Evolutionary conservation across 306 rosid genomes (phyloP).

Genomic region (Trichosanthes cucumerina): DNA sequence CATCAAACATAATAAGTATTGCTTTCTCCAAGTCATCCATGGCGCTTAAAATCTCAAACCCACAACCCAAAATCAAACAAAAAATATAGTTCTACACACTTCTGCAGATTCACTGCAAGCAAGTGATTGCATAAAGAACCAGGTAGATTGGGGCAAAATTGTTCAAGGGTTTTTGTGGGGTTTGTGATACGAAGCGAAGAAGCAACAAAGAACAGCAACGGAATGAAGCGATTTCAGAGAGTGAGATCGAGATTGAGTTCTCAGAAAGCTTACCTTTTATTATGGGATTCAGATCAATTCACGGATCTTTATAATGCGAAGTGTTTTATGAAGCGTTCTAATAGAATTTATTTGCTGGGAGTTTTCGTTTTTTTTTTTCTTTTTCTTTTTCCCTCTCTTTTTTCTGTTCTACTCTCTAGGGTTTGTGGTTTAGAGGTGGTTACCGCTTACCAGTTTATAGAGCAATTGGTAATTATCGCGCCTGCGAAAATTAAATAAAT

Average conservation of each 20-base stretch:
- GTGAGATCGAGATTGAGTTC: conserved; percentile 2
- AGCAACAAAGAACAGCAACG: background rate
- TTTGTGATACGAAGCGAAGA: background rate
- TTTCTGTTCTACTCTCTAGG: conserved; percentile 1
- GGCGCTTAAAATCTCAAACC: background rate
- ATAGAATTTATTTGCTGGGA: conserved; percentile 8
- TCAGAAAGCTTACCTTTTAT: conserved; percentile 25
- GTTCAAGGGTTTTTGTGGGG: conserved; percentile 3
- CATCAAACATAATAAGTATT: conserved; percentile 72
- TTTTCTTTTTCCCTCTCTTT: background rate
- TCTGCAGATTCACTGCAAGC: conserved; percentile 13
- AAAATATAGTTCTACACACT: background rate
- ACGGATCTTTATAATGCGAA: conserved; percentile 16
- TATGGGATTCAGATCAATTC: conserved; percentile 26
- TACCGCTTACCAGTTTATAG: background rate
- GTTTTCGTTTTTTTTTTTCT: background rate
- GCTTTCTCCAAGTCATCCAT: conserved; percentile 95
- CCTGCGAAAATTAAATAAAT: background rate
- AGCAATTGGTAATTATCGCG: background rate
- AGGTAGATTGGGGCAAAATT: background rate
- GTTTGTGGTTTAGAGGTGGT: background rate
- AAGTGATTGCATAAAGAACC: background rate
- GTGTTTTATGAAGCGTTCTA: background rate
- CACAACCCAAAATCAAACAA: background rate
- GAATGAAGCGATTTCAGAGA: conserved; percentile 6